Evolutionary conservation across 2,329 filamentous ascomycete genomes (phyloP).

Genomic region (Pseudogymnoascus sp.): DNA sequence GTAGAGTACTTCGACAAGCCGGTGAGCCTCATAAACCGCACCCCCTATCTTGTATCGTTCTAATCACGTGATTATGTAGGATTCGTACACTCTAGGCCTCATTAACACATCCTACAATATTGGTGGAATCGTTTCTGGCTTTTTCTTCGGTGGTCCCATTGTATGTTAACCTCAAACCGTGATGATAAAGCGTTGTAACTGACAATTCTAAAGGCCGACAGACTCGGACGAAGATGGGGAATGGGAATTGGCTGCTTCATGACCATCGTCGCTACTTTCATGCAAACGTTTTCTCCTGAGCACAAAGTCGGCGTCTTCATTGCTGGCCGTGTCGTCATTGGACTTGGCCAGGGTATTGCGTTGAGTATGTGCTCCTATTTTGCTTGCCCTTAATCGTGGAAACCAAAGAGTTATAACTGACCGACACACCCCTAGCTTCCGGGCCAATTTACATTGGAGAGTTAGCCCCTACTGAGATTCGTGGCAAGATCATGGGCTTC

Average conservation of each 20-base stretch:
- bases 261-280: slow-evolving; percentile 60
- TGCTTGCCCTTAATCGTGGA: neutral
- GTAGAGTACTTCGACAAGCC: slow-evolving; percentile 50
- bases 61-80: slow-evolving; percentile 24
- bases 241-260: slow-evolving; percentile 59
- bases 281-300: slow-evolving; percentile 58
- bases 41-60: neutral
- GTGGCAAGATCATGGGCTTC: slow-evolving; percentile 61
- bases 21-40: slow-evolving; percentile 8
- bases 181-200: no score
- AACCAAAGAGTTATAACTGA: slow-evolving; percentile 9
- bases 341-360: slow-evolving; percentile 63
- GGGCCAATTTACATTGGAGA: slow-evolving; percentile 67
- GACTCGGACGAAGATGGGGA: slow-evolving; percentile 53
- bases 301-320: slow-evolving; percentile 60
- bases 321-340: slow-evolving; percentile 60
- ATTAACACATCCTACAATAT: slow-evolving; percentile 66
- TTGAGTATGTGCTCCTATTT: slow-evolving; percentile 38
- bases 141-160: slow-evolving; percentile 59
- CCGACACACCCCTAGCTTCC: slow-evolving; percentile 38
- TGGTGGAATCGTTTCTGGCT: slow-evolving; percentile 61
- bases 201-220: slow-evolving; percentile 40
- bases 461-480: slow-evolving; percentile 55
- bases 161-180: slow-evolving; percentile 28
- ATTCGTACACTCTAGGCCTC: slow-evolving; percentile 40